Evolutionary conservation across 306 rosid genomes (phyloP), one percentile per base, ranked within the genome.

Genomic region (Vachellia collinsii): DNA sequence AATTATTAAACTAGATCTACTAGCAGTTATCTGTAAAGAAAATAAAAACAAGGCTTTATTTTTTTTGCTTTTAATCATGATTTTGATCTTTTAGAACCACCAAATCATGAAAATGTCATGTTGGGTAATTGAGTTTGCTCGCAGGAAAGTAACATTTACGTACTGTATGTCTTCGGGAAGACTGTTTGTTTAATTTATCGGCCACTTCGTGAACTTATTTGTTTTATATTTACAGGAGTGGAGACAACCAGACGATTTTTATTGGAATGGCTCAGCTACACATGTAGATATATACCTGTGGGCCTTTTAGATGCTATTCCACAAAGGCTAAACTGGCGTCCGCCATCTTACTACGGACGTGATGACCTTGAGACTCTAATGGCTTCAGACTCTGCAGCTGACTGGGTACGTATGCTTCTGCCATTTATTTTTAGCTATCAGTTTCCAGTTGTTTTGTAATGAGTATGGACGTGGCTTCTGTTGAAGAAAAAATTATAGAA

Each of bases 331-430:
- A 93, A 87, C 87, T 95, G 97, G 99, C 94, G 99, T 34, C 88
- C 92, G 0, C 99, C 98, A 0, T 88, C 94, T 44, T 93, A 85
- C 79, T 83, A 20, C 9, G 97, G 94, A 19, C 97, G 99, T 9
- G 89, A 95, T 61, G 97, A 93, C 81, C 95, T 95, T 65, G 99
- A 95, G 91, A 91, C 97, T 1, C 83, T 91, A 66, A 93, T 95
- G 99, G 95, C 91, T 85, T 95, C 99, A 14, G 98, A 94, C 79
- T 94, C 97, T 48, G 99, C 99, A 14, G 94, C 93, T 46, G 97
- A 95, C 83, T 95, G 99, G 99, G 99, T 95, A 93, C 75, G 80
- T 54, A 22, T 56, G 82, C 66, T n/a, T 51, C 80, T 83, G 65
- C 56, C 62, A 19, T 76, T 39, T 50, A 20, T 70, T 76, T 50